Evolutionary conservation across 768 basidiomycete species (phyloP).

Genomic region (Termitomyces sp.): DNA sequence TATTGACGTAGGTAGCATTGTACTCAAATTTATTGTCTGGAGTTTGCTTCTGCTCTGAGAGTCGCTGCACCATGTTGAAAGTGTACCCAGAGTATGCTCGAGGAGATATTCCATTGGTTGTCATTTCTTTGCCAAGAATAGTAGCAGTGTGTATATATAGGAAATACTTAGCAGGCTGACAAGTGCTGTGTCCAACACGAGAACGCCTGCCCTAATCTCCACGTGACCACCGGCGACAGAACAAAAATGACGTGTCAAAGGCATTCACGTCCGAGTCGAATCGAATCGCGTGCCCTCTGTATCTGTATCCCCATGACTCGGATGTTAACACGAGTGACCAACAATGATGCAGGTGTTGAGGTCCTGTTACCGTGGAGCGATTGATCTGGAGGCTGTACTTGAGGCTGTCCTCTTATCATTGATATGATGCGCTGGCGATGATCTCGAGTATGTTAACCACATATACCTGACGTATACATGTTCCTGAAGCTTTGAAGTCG

Average conservation of each 20-base stretch:
- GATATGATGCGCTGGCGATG: background rate
- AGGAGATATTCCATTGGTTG: no score
- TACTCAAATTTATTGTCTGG: background rate
- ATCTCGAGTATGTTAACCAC: background rate
- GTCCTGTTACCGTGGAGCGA: no score
- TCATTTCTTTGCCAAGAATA: no score
- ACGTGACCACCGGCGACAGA: background rate
- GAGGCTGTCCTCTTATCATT: background rate
- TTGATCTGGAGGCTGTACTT: background rate
- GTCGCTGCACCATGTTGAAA: background rate
- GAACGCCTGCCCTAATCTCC: background rate
- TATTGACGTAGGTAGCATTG: background rate
- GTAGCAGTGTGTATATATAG: no score
- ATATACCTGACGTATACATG: background rate
- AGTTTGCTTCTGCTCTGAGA: background rate
- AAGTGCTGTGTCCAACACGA: background rate
- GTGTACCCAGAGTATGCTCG: no score
- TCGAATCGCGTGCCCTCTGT: no score
- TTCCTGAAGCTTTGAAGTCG: no score
- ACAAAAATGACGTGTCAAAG: no score
- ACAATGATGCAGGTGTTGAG: no score
- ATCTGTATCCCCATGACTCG: background rate
- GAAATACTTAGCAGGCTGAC: no score
- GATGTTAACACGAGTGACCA: background rate
- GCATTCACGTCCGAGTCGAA: no score